Base-by-base conservation (phyloP, 2,329 filamentous ascomycete genomes). In the Pleomassaria siparia region DNA sequence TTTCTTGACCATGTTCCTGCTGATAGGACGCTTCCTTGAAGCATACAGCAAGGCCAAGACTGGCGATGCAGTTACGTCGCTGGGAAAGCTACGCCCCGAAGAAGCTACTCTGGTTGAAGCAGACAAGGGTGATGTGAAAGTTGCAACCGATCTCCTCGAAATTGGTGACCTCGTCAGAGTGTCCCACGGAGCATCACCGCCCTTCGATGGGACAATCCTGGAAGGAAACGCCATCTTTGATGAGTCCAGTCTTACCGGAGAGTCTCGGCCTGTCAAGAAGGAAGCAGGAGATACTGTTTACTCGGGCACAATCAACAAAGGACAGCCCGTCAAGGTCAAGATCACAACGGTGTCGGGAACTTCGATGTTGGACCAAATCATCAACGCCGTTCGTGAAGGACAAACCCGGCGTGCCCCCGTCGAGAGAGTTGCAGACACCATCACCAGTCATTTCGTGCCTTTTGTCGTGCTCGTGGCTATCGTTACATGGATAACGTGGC, bases 11-110 rank as follows among this genome's bases (percentile, higher is more conserved):
- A 79, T 96, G 53, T 96, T 96, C 66, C 80, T 96, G 18, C 82
- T 96, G 1, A 76, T 80, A 35, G 82, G 82, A 12, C 78, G 87
- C n/a, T 79, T 87, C 40, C 83, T 91, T 11, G 92, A 96, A 74
- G 86, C 89, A 1, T 95, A 94, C 74, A 95, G 88, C 77, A 96
- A 96, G 71, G 87, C 90, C 0, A 92, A 87, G 62, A 90, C 91
- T 0, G 91, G 91, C 1, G 88, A 95, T 66, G 91, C 91, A 0
- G 87, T 96, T 2, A 84, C 88, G 26, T 84, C 87, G 51, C 76
- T 96, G 4, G 86, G 86, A 2, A 89, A 87, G 52, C 78, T 96
- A 25, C 81, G 89, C 13, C 91, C 91, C 0, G 85, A 81, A 0
- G 87, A 88, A 43, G 91, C 91, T 1, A 74, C 88, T 3, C 76